Base-by-base conservation (phyloP, 352 stramenopile species). In the Phytophthora aleatoria region DNA sequence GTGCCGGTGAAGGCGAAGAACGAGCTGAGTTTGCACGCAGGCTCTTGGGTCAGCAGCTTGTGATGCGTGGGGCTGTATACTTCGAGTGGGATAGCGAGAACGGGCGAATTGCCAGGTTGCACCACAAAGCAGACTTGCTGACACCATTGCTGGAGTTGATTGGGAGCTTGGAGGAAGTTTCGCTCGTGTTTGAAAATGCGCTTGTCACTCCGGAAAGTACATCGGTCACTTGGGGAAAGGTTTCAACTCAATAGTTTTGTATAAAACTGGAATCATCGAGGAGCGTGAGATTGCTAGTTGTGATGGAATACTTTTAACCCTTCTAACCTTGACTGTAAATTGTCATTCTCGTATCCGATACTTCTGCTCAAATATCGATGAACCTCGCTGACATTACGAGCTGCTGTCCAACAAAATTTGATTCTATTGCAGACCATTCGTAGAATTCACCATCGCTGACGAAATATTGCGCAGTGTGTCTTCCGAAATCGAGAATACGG, bases 161-260 rank as follows among this genome's bases (percentile, higher is more conserved):
- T 1, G 52, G 53, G 11, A 63, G n/a, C 27, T 30, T 68, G 9
- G 61, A 63, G 20, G 61, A 38, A 15, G 51, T 68, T 28, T 56
- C 45, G 5, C 26, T 26, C 12, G 61, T 68, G 15, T 68, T 68
- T 52, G 52, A 68, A 13, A 49, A 59, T 8, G 61, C 61, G 11
- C 30, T 48, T 5, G 54, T 68, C 11, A 57, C 52, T 31, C 52
- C 50, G 13, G 39, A 59, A 12, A 43, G 57, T 20, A 65, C 35
- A 5, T 39, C 24, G 13, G 57, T 50, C n/a, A 11, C 13, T 26
- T 53, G 57, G 27, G 16, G n/a, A n/a, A 31, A 42, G 0, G 1
- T 39, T 38, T 35, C 24, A 71, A 67, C 76, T 55, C 33, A 13
- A 35, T 47, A 12, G 33, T 16, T 20, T 20, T 20, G 20, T 20